Evolutionary conservation across 2,329 filamentous ascomycete genomes (phyloP), one percentile per base, ranked within the genome.

Genomic region (Alternaria hordeiaustralica): DNA sequence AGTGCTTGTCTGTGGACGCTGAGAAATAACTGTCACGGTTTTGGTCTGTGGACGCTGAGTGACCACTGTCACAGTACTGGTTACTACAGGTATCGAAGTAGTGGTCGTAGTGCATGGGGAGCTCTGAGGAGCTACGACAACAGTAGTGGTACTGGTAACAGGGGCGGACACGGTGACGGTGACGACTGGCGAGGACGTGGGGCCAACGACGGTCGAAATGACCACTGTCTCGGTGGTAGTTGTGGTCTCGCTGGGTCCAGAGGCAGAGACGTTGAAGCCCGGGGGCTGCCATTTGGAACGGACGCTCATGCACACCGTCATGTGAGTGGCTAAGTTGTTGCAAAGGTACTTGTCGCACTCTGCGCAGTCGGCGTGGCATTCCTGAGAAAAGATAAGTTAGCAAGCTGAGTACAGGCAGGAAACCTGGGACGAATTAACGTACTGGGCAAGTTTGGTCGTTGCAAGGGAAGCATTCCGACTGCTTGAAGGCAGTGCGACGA

Each of bases 291-390:
- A 51, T 21, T 25, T 49, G 26, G 49, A 45, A 13, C 60, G 60
- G n/a, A 58, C 21, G 23, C 60, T 59, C 60, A 62, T 62, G 28
- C 55, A 62, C 18, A 51, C n/a, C 10, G 54, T 58, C 11, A 51
- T 13, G 45, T 30, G 20, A 25, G 46, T 18, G 26, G 26, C 20
- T 2, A 23, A 15, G 12, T 59, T 56, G 21, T 47, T 10, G 25
- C 60, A 62, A 9, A 15, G 20, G 28, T 43, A 62, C 18, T 55
- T 49, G 21, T 62, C 47, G 47, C 55, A 62, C 20, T 36, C 33
- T 6, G 25, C 11, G 13, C 55, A 62, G 28, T 62, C 55, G 8
- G 4, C 28, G 41, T 58, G 33, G n/a, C 46, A 61, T 58, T 57
- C 45, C 59, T 58, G 20, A 18, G n/a, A 3, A 11, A 58, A 50